A percentile compares a stretch with the other conserved stretches of the same genome.
Conservation (phyloP, 805 yeast species). For the Candida wancherniae region DNA sequence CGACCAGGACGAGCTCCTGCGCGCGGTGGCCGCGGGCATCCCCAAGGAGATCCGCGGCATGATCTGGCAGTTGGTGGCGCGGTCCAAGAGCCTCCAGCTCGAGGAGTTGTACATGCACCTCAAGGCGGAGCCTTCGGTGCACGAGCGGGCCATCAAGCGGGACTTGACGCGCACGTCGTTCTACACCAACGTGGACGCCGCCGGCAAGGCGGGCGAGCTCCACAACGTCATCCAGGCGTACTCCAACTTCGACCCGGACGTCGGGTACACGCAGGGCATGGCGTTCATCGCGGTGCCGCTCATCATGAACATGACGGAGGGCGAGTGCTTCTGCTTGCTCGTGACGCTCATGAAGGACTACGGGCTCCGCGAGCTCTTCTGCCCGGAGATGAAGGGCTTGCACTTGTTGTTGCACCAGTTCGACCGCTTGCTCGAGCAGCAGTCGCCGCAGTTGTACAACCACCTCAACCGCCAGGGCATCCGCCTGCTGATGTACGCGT, state of each 20-base stretch:
- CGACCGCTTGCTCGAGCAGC: constrained; percentile 79
- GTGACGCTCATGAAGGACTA: constrained; percentile 82
- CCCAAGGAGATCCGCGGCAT: constrained; percentile 84
- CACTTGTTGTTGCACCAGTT: constrained; percentile 82
- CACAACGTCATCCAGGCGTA: constrained; percentile 78
- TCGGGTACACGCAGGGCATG: constrained; percentile 98
- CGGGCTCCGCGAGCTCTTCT: constrained; percentile 68
- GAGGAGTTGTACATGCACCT: constrained; percentile 55
- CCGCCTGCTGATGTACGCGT: constrained; percentile 90
- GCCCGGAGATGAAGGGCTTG: constrained; percentile 92
- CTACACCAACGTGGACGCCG: constrained; percentile 51
- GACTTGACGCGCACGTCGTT: constrained; percentile 85
- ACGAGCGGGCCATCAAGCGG: constrained; percentile 71
- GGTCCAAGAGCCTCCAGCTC: constrained; percentile 62
- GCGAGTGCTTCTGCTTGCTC: constrained; percentile 79
- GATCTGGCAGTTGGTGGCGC: constrained; percentile 86
- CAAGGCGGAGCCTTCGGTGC: constrained; percentile 49
- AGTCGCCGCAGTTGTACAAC: constrained; percentile 62
- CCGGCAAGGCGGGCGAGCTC: constrained; percentile 58
- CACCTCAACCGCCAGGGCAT: constrained; percentile 86
- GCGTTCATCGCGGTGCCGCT: constrained; percentile 87
- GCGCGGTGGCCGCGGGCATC: constrained; percentile 63
- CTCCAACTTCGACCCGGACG: constrained; percentile 81
- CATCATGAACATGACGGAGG: constrained; percentile 71
- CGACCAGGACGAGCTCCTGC: constrained; percentile 55